These are phyloP conservation scores for Alternaria sp. DNA, from an alignment of 2,329 filamentous ascomycete species.

Conservation along the genomic window DNA sequence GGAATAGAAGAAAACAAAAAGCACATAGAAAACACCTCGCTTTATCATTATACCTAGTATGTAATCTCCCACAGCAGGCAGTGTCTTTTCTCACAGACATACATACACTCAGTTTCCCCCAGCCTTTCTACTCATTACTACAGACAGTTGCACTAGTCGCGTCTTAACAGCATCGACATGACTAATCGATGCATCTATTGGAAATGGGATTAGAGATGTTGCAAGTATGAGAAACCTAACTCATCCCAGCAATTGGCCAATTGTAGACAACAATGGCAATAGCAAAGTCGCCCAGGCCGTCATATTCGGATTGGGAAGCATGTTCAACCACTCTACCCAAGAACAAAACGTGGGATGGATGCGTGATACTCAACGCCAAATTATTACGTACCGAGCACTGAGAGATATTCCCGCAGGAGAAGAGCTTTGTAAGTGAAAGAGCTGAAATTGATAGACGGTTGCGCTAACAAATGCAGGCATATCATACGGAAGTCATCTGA, in stretches of 20 bases:
- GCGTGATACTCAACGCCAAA: slow-evolving; percentile 55
- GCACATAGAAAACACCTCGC: slow-evolving; percentile 60
- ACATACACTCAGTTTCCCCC: not conserved
- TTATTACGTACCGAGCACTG: slow-evolving; percentile 61
- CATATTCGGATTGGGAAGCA: slow-evolving; percentile 64
- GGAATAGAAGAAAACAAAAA: slow-evolving; percentile 57
- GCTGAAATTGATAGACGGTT: not conserved
- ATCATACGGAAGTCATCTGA: slow-evolving; percentile 59
- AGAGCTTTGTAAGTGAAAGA: slow-evolving; percentile 59
- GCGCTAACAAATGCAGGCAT: slow-evolving; percentile 49
- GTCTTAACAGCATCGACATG: not conserved
- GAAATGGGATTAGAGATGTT: not conserved
- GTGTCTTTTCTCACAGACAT: not conserved
- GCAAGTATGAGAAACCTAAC: slow-evolving; percentile 18
- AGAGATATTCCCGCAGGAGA: slow-evolving; percentile 62
- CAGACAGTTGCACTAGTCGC: not conserved
- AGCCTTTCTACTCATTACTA: not conserved
- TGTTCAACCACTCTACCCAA: slow-evolving; percentile 66
- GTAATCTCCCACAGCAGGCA: slow-evolving; percentile 7
- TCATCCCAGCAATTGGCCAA: slow-evolving; percentile 56
- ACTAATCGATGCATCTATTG: not conserved
- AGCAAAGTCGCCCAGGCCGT: slow-evolving; percentile 59
- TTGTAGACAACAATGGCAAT: slow-evolving; percentile 30
- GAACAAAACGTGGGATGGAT: slow-evolving; percentile 66
- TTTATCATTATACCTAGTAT: slow-evolving; percentile 68